Conservation (phyloP, 352 stramenopile species). For the Phytopythium sindhum region DNA sequence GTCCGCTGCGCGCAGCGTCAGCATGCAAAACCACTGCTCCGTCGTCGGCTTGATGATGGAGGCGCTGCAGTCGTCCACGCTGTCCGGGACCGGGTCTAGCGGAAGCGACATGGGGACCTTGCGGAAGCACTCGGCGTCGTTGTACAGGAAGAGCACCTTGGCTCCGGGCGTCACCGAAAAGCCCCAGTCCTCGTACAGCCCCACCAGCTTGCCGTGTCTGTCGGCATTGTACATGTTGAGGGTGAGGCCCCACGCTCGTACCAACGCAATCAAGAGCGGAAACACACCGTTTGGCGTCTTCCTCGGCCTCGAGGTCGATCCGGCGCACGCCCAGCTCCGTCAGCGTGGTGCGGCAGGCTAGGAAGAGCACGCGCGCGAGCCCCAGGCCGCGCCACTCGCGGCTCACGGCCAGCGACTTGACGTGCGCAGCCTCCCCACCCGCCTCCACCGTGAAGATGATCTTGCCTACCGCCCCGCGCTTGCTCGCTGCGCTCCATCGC, state of each 20-base stretch:
- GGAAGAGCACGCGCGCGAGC: constrained; percentile 72
- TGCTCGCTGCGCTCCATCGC: constrained; percentile 21
- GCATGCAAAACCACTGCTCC: constrained; percentile 75
- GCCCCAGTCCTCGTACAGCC: constrained; percentile 69
- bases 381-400: constrained; percentile 63
- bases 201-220: constrained; percentile 56
- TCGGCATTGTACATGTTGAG: neutral
- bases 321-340: constrained; percentile 46
- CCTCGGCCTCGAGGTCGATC: constrained; percentile 61
- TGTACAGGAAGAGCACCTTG: constrained; percentile 81
- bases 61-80: constrained; percentile 26
- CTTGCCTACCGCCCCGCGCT: constrained; percentile 69
- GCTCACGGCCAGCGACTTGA: constrained; percentile 78
- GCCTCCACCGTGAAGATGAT: constrained; percentile 79
- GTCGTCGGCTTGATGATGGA: constrained; percentile 38
- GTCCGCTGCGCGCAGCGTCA: constrained; percentile 58
- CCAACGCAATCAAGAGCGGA: neutral
- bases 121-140: constrained; percentile 78
- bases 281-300: constrained; percentile 47
- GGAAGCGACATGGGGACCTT: constrained; percentile 77
- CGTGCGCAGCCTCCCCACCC: constrained; percentile 38
- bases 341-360: constrained; percentile 68
- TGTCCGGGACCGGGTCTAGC: constrained; percentile 26
- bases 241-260: neutral
- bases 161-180: constrained; percentile 50